A percentile compares a stretch with the other conserved stretches of the same genome.
Conservation (phyloP, 202 grass and related monocot genomes). For the Eragrostis tef region DNA sequence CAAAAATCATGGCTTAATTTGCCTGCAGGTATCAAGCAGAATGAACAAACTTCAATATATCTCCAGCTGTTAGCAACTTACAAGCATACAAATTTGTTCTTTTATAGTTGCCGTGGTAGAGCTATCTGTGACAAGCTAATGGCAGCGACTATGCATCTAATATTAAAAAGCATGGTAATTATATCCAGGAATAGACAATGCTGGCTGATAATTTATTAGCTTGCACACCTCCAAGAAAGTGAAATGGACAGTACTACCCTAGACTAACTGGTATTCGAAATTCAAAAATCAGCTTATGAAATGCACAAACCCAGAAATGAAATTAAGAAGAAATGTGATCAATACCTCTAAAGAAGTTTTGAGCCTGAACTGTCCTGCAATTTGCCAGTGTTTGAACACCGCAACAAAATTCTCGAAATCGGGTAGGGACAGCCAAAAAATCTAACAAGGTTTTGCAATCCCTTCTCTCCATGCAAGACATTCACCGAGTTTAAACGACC, state of each 20-base stretch:
- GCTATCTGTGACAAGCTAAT: not conserved
- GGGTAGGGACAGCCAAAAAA: slow-evolving; percentile 83
- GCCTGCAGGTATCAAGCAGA: not conserved
- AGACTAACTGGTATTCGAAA: not conserved
- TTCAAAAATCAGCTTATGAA: slow-evolving; percentile 10
- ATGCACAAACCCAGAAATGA: not conserved
- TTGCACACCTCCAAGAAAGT: not conserved
- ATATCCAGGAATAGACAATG: slow-evolving; percentile 4
- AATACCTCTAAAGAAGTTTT: slow-evolving; percentile 63
- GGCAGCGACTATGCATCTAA: not conserved
- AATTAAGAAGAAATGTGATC: slow-evolving; percentile 28
- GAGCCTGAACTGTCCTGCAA: slow-evolving; percentile 71
- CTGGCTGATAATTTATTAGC: slow-evolving; percentile 3
- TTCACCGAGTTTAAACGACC: slow-evolving; percentile 62
- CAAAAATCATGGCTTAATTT: slow-evolving; percentile 2
- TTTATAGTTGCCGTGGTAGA: not conserved
- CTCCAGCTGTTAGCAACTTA: not conserved
- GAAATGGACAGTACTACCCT: not conserved
- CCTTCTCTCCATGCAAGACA: slow-evolving; percentile 59
- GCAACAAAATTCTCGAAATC: slow-evolving; percentile 61
- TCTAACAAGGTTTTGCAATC: slow-evolving; percentile 77
- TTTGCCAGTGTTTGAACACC: slow-evolving; percentile 60
- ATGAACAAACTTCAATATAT: slow-evolving; percentile 9
- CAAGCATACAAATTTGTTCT: slow-evolving; percentile 8
- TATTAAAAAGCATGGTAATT: not conserved